Evolutionary conservation across 257 asterid species (phyloP), one percentile per base, ranked within the genome.

Genomic region (Solanum microdontum): DNA sequence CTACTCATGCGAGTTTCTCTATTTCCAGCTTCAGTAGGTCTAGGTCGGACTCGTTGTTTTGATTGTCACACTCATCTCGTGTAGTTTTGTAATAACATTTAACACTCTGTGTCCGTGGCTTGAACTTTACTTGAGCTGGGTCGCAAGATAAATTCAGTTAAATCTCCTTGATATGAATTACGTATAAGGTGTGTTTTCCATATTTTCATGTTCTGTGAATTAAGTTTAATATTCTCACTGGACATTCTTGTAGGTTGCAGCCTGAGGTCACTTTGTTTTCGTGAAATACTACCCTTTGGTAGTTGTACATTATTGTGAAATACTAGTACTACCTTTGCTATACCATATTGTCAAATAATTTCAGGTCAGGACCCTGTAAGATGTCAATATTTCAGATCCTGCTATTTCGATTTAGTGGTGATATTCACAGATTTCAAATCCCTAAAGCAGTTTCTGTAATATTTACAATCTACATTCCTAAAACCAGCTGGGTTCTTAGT

Each of bases 1-100:
- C 66, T n/a, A 74, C 66, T 60, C 26, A 87, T 89, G 94, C 91
- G 91, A 90, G 94, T 93, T 94, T 90, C 93, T 90, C 84, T 23
- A 83, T 85, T 88, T 82, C 73, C 69, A 76, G 51, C 76, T 86
- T 89, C 15, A 72, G 86, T 87, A 87, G 87, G 36, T 87, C 36
- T 84, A 87, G 87, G 64, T 87, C 39, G 58, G 82, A 85, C 86
- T 68, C 90, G 55, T 86, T 88, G 77, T 58, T 58, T 89, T 83
- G 58, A 37, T 86, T 90, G 75, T 66, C 40, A 66, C 58, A 34
- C 39, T 64, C 33, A 13, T 74, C 86, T 11, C 23, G 0, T 51
- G 60, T 15, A 51, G 23, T 51, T 51, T 51, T 51, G 60, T 51
- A 51, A 14, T 43, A 79, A 33, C 84, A 45, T 80, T 26, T 80